These are phyloP conservation scores for Ananas comosus DNA, from an alignment of 176 grass and related monocot genomes.

Conservation along the genomic window DNA sequence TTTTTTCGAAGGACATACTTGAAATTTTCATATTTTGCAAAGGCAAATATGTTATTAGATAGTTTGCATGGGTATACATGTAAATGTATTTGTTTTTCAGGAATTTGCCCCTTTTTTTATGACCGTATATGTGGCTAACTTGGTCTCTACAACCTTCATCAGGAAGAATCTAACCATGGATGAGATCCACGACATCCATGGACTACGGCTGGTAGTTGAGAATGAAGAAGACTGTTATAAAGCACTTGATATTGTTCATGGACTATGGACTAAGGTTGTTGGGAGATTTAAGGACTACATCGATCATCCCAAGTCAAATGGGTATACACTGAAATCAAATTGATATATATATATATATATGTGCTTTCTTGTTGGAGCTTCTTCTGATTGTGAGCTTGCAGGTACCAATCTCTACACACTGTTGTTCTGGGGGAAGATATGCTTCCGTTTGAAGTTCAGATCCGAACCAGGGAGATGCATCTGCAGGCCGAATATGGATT, in stretches of 20 bases:
- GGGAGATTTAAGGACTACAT: constrained; percentile 64
- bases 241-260: constrained; percentile 40
- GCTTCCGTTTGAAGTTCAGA: constrained; percentile 84
- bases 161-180: constrained; percentile 21
- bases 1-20: no score
- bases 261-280: constrained; percentile 34
- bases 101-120: not conserved
- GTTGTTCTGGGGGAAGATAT: constrained; percentile 38
- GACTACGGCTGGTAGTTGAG: constrained; percentile 41
- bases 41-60: no score
- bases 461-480: constrained; percentile 92
- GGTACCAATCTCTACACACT: constrained; percentile 77
- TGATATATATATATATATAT: not conserved
- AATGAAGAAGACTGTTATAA: constrained; percentile 39
- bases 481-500: constrained; percentile 81
- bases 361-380: not conserved
- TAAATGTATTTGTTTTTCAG: not conserved
- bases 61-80: no score
- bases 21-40: no score
- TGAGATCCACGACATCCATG: constrained; percentile 54
- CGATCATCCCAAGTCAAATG: constrained; percentile 39
- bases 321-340: constrained; percentile 18
- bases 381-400: constrained; percentile 26
- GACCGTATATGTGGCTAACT: not conserved
- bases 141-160: not conserved